Base-by-base conservation (phyloP, 2,329 filamentous ascomycete genomes). In the Seiridium unicorne region DNA sequence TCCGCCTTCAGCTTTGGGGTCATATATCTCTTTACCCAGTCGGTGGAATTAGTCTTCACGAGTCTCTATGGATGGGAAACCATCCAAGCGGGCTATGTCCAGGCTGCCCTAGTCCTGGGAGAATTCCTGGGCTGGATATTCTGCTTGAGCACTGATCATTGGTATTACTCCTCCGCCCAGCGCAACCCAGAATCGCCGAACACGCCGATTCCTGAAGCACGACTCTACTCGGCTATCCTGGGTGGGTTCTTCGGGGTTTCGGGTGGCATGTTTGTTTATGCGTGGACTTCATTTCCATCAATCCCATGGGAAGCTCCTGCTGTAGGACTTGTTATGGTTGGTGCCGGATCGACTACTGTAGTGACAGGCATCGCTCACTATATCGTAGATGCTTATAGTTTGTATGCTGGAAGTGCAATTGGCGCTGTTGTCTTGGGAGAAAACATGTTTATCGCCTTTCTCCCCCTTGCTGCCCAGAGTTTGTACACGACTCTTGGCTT, bases 231-330 rank as follows among this genome's bases (percentile, higher is more conserved):
- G 6, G 57, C 57, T 32, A 35, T 58, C 2, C 3, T 58, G 10
- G 57, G 57, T 1, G 57, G 57, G 2, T 54, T 53, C 32, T 4
- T 54, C n/a, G 57, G 57, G 5, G 57, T 54, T 5, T 44, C 73
- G 0, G 80, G 76, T 1, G 81, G 81, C 11, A 75, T 83, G 70
- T 82, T 84, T 62, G 73, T 76, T 38, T 84, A 83, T 61, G 81
- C 73, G 0, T 84, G 81, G 81, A 79, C 79, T 1, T 73, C 74
- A 1, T 80, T 75, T 48, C 64, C 77, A 0, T 59, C 42, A 3
- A 46, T 81, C 0, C 77, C 72, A 1, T 84, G 81, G 81, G 76
- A 80, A 5, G 72, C 76, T 5, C 80, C 81, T 0, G 74, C 77
- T 0, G 69, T 81, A 13, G 79, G 80, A 0, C 72, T 84, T 2